Base-by-base conservation (phyloP, 495 filamentous ascomycete species). In the Aspergillus hancockii region DNA sequence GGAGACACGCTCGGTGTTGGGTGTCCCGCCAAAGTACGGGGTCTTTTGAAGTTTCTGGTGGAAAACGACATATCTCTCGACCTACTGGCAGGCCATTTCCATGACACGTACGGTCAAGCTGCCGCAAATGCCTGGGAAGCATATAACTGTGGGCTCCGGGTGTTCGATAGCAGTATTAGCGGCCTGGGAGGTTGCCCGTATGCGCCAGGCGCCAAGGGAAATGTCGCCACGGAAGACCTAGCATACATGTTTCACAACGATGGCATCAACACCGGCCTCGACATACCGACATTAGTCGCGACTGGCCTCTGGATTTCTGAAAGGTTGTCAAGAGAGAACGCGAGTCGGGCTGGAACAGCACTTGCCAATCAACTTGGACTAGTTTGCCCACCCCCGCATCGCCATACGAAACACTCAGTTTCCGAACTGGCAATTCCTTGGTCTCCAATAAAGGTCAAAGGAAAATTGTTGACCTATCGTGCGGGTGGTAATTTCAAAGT, bases 131-230 rank as follows among this genome's bases (percentile, higher is more conserved):
- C 75, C 18, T 71, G 77, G 63, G 72, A 73, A 57, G 71, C 72
- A 8, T 81, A 78, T 53, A 55, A 54, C 0, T 67, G 70, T 49
- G 78, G 77, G 5, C 57, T 81, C 2, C 64, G 70, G 6, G 71
- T 74, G 0, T 81, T 81, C 43, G 78, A 81, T 54, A 74, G 72
- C 28, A 79, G 75, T 43, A 67, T 79, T 19, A 70, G 67, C 0
- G 77, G 78, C 3, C 71, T 81, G 0, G 78, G 78, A 3, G 78
- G 78, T 0, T 81, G 78, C 55, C 78, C 78, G 0, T 79, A 74
- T 63, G 77, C 77, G 5, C 73, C 74, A 9, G 78, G 78, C 8
- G 78, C 78, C 16, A 76, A 72, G 28, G 78, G 78, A 1, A 81
- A 79, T 57, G 71, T 79, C 4, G 69, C 76, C 2, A 73, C 72